Conservation (phyloP, 805 yeast species). For the Cyberlindnera lachancei region DNA sequence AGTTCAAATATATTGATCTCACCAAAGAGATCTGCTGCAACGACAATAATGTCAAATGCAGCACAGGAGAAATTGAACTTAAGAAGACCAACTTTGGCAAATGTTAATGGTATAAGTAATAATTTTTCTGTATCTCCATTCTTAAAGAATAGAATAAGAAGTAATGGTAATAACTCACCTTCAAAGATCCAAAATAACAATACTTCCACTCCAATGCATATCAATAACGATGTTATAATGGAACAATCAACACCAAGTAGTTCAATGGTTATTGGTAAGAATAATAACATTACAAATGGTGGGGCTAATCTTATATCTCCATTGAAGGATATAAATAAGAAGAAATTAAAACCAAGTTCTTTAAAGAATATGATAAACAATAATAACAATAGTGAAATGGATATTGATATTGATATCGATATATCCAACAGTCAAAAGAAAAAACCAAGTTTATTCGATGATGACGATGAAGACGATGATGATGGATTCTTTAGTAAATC, state of each 20-base stretch:
- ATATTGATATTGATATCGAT: background rate
- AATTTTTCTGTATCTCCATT: slow-evolving; percentile 20
- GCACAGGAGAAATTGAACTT: background rate
- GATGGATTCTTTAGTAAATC: slow-evolving; percentile 17
- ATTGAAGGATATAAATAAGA: slow-evolving; percentile 15
- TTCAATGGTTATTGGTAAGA: too few relatives aligned
- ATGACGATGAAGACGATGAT: slow-evolving; percentile 23
- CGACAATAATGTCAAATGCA: too few relatives aligned
- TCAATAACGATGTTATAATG: slow-evolving; percentile 7
- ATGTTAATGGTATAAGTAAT: too few relatives aligned
- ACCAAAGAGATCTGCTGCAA: too few relatives aligned
- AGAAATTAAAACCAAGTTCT: slow-evolving; percentile 15
- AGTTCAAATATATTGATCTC: too few relatives aligned
- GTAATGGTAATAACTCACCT: too few relatives aligned
- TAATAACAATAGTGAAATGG: background rate
- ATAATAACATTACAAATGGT: too few relatives aligned
- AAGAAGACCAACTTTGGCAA: background rate
- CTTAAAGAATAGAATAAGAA: slow-evolving; percentile 11
- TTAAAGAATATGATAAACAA: slow-evolving; percentile 13
- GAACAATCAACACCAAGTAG: slow-evolving; percentile 21
- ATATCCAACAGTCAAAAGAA: slow-evolving; percentile 7
- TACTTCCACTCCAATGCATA: slow-evolving; percentile 10
- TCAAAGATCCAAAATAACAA: slow-evolving; percentile 3
- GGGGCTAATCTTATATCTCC: slow-evolving; percentile 9
- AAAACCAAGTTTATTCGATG: slow-evolving; percentile 20